Evolutionary conservation across 1,139 yeast species (phyloP).

Genomic region (Debaryomyces nepalensis): DNA sequence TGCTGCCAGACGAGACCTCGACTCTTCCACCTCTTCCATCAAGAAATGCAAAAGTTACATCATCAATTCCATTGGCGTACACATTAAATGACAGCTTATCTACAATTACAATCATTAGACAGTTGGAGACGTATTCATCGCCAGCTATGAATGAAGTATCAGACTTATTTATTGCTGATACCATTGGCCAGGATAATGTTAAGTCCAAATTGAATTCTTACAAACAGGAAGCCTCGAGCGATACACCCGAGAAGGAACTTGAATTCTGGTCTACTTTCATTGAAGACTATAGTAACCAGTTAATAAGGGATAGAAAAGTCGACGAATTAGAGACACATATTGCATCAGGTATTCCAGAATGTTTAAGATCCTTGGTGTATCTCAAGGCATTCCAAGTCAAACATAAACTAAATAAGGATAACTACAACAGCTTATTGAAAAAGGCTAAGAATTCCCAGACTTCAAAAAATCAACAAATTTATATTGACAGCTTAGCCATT

Average conservation of each 20-base stretch:
- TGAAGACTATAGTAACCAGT: conserved; percentile 27
- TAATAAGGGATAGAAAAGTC: conserved; percentile 24
- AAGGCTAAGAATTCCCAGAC: conserved; percentile 29
- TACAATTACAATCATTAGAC: conserved; percentile 37
- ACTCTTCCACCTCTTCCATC: conserved; percentile 13
- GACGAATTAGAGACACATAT: conserved; percentile 33
- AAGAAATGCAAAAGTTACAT: conserved; percentile 1
- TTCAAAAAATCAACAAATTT: conserved; percentile 23
- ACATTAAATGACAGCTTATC: conserved; percentile 28
- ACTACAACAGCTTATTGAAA: conserved; percentile 36
- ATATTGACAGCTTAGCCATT: conserved; percentile 26
- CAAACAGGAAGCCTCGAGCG: conserved; percentile 1
- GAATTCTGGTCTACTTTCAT: conserved; percentile 32
- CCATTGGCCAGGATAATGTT: conserved; percentile 15
- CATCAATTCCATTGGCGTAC: conserved; percentile 2
- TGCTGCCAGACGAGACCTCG: neutral
- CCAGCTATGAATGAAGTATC: conserved; percentile 43
- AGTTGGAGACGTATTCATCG: conserved; percentile 36
- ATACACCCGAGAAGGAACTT: conserved; percentile 16
- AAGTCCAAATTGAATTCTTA: conserved; percentile 15
- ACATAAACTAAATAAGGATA: conserved; percentile 35
- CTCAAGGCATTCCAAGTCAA: conserved; percentile 39
- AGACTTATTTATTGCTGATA: conserved; percentile 29
- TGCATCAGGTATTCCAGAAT: conserved; percentile 38
- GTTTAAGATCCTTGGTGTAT: conserved; percentile 37